These are phyloP conservation scores for Aspergillus diversus DNA, from an alignment of 495 filamentous ascomycete species.

Conservation along the genomic window DNA sequence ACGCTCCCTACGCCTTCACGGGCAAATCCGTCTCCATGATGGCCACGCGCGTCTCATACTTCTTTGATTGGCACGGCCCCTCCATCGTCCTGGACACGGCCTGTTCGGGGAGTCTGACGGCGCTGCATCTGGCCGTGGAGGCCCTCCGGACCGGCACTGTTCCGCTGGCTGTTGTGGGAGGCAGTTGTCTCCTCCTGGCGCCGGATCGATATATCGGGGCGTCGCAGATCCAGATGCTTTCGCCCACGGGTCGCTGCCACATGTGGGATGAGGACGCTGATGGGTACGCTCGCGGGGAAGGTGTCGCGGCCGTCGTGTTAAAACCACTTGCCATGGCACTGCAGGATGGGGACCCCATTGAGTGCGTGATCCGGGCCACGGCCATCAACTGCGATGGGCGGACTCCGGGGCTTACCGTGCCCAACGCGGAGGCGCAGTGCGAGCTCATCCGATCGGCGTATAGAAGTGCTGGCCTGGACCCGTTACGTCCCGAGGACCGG, in stretches of 20 bases:
- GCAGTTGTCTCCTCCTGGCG: constrained; percentile 42
- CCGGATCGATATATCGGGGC: constrained; percentile 28
- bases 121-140: constrained; percentile 45
- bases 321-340: constrained; percentile 40
- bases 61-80: constrained; percentile 59
- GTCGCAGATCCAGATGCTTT: constrained; percentile 33
- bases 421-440: constrained; percentile 31
- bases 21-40: constrained; percentile 52
- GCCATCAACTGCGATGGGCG: constrained; percentile 38
- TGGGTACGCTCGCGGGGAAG: constrained; percentile 53
- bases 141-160: constrained; percentile 46
- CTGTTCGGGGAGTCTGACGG: constrained; percentile 56
- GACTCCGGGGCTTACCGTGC: constrained; percentile 35
- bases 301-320: constrained; percentile 42
- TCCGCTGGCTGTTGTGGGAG: constrained; percentile 41
- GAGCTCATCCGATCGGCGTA: constrained; percentile 36
- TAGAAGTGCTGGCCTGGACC: constrained; percentile 33
- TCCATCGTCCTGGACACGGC: constrained; percentile 61
- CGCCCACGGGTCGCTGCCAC: constrained; percentile 32
- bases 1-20: constrained; percentile 50
- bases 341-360: constrained; percentile 23
- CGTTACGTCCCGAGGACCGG: constrained; percentile 17
- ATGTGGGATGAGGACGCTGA: constrained; percentile 49
- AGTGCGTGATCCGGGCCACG: constrained; percentile 37
- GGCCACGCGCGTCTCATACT: constrained; percentile 58